phyloP scores from a whole-genome alignment of 768 basidiomycete genomes.

The Symmetrospora coprosmae region DNA sequence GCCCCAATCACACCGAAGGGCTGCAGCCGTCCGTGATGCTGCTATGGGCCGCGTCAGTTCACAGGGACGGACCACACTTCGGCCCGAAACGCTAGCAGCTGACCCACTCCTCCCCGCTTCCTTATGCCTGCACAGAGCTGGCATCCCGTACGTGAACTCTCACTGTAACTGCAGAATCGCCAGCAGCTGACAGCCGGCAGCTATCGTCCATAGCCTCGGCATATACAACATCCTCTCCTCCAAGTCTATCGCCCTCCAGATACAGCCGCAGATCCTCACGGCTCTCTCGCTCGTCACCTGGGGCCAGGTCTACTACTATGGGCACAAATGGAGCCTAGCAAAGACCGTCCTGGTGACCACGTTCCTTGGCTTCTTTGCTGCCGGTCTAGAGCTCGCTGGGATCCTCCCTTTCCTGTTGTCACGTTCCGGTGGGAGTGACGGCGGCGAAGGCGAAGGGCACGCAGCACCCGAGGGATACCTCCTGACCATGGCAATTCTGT shows the following conservation, averaged over 20 bases:
- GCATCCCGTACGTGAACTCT: no score
- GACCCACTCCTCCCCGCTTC: no score
- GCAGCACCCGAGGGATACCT: not conserved
- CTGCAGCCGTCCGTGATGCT: constrained; percentile 22
- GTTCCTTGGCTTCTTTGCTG: not conserved
- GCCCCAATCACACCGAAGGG: constrained; percentile 1
- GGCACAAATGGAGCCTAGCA: not conserved
- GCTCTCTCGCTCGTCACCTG: constrained; percentile 14
- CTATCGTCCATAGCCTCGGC: no score
- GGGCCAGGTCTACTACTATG: constrained; percentile 14
- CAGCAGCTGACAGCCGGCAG: no score
- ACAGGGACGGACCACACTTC: no score
- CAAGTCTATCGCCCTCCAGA: constrained; percentile 34
- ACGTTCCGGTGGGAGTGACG: not conserved
- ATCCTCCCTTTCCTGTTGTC: not conserved
- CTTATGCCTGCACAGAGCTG: no score
- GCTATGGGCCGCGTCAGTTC: constrained; percentile 12
- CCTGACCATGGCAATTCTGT: constrained; percentile 25
- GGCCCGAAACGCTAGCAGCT: no score
- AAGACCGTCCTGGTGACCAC: constrained; percentile 2
- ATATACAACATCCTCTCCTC: constrained; percentile 7
- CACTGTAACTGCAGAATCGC: no score
- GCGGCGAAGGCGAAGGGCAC: no score
- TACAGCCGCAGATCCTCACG: constrained; percentile 34
- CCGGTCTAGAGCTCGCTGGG: constrained; percentile 1